Evolutionary conservation across 768 basidiomycete species (phyloP).

Genomic region (Nevesoporus exiguus): DNA sequence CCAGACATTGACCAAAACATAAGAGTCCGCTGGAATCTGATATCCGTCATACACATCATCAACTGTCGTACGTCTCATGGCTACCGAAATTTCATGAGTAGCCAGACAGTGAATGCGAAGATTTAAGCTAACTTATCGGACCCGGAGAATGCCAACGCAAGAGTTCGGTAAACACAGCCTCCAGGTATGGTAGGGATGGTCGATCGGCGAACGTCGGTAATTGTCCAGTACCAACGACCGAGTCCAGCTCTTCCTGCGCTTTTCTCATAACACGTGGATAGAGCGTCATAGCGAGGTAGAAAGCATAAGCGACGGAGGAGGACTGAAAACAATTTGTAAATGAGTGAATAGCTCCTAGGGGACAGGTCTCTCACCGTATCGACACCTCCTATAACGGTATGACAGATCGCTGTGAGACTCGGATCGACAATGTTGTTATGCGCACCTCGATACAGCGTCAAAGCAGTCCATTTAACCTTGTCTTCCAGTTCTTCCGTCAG

Average conservation of each 20-base stretch:
- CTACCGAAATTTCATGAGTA: neutral
- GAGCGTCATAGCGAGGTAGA: conserved; percentile 29
- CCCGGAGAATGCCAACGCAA: conserved; percentile 19
- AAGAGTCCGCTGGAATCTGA: conserved; percentile 17
- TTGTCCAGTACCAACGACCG: conserved; percentile 20
- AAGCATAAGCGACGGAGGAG: conserved; percentile 8
- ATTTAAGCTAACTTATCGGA: conserved; percentile 6
- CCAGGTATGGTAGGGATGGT: conserved; percentile 26
- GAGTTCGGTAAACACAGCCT: conserved; percentile 24
- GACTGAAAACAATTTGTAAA: conserved; percentile 8
- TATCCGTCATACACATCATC: conserved; percentile 23
- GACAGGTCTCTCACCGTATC: conserved; percentile 30
- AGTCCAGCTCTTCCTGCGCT: conserved; percentile 27
- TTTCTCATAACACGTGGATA: conserved; percentile 26
- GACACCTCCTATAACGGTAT: conserved; percentile 14
- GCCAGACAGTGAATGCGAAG: neutral
- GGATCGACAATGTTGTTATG: neutral
- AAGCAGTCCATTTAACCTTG: conserved; percentile 15
- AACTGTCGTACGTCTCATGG: neutral
- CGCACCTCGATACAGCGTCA: conserved; percentile 14
- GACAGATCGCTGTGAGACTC: neutral
- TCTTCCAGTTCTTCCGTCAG: conserved; percentile 15
- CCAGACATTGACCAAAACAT: conserved; percentile 20
- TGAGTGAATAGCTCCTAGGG: neutral
- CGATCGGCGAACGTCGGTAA: conserved; percentile 27